phyloP scores from a whole-genome alignment of 306 rosid genomes.

The Vachellia collinsii region DNA sequence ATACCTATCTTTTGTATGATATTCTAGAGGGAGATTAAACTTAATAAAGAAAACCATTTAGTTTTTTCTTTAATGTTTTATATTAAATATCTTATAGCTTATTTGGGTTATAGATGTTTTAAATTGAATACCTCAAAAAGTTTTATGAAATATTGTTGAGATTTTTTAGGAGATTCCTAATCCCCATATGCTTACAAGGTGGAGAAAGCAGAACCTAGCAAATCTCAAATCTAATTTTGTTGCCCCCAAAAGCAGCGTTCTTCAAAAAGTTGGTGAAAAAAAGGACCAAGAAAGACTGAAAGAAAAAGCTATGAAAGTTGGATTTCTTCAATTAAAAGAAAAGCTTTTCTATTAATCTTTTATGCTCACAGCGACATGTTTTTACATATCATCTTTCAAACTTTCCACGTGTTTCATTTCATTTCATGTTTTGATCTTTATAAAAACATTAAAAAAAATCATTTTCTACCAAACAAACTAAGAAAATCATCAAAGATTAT shows the following conservation, averaged over 20 bases:
- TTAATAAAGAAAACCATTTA: too few species aligned
- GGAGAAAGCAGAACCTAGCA: not conserved
- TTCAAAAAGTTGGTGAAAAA: not conserved
- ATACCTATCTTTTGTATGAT: too few species aligned
- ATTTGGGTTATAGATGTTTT: too few species aligned
- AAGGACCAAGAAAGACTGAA: not conserved
- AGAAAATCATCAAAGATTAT: not conserved
- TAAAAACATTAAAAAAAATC: not conserved
- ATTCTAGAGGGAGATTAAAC: too few species aligned
- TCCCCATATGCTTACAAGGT: too few species aligned
- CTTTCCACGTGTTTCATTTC: not conserved
- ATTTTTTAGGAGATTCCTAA: too few species aligned
- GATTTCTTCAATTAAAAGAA: slow-evolving; percentile 8
- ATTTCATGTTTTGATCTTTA: not conserved
- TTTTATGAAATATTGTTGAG: too few species aligned
- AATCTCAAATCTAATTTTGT: not conserved
- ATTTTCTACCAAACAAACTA: not conserved
- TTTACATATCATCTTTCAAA: not conserved
- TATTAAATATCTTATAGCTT: too few species aligned
- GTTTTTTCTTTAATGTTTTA: too few species aligned
- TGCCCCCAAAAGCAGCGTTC: not conserved
- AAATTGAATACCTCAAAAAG: too few species aligned
- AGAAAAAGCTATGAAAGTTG: not conserved
- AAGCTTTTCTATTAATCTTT: not conserved
- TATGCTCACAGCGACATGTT: not conserved